Base-by-base conservation (phyloP, 1,284 basidiomycete species). In the Abortiporus biennis region DNA sequence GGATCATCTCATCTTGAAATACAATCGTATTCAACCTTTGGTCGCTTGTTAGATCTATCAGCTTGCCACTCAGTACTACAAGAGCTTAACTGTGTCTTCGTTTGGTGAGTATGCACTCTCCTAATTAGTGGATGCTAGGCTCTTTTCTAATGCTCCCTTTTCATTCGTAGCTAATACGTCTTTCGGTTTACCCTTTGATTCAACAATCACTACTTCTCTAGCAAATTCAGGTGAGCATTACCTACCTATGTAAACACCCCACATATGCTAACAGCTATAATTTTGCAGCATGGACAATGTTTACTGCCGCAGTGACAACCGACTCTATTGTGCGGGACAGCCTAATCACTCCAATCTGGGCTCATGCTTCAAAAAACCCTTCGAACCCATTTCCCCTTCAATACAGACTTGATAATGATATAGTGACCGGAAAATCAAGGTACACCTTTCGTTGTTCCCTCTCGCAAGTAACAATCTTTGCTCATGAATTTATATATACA, bases 201-300 rank as follows among this genome's bases (percentile, higher is more conserved):
- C n/a, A n/a, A n/a, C n/a, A n/a, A 4, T n/a, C 39, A 13, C 32
- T 13, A 34, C 8, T 16, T 13, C n/a, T 34, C 6, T 8, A 8
- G 32, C n/a, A 34, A 34, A 34, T 16, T 13, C 32, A 34, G 32
- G 32, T 34, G n/a, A 29, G n/a, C 32, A 34, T n/a, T n/a, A n/a
- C n/a, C n/a, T n/a, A n/a, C n/a, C n/a, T n/a, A n/a, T n/a, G n/a
- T n/a, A n/a, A n/a, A n/a, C n/a, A n/a, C n/a, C n/a, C n/a, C n/a
- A n/a, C n/a, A n/a, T n/a, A n/a, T n/a, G n/a, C n/a, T n/a, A n/a
- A n/a, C n/a, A n/a, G n/a, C n/a, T n/a, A n/a, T n/a, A n/a, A n/a
- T n/a, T n/a, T 11, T 15, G 3, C 21, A 60, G 58, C 54, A 11
- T 59, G 57, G 57, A 43, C 38, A 1, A n/a, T 54, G 24, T 54